Base-by-base conservation (phyloP, 2,329 filamentous ascomycete species). In the Plenodomus lindquistii region DNA sequence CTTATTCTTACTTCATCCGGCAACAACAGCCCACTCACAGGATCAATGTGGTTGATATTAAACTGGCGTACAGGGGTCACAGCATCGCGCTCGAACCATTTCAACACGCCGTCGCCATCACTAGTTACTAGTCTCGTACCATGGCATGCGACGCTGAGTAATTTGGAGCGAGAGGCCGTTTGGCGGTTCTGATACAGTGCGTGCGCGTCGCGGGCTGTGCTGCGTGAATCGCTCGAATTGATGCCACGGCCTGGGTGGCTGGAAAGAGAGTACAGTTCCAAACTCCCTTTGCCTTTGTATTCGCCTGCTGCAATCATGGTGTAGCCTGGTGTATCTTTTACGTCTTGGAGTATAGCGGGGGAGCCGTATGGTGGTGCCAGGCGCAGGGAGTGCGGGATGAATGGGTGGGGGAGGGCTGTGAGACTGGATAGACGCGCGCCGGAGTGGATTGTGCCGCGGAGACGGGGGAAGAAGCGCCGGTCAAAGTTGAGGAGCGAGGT, bases 1-100 rank as follows among this genome's bases (percentile, higher is more conserved):
- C 49, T 46, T 46, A 52, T 0, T 41, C 38, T 4, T 39, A 36
- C 27, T 53, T 27, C 2, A 34, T 24, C 2, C 44, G 38, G 2
- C 50, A 3, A 51, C 37, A 40, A 10, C 38, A 37, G 34, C 21
- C n/a, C 9, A 34, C 44, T 7, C 22, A 35, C 5, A n/a, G 21
- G 15, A 24, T 50, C 47, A 7, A 59, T 38, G 10, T 75, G 72
- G 48, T 85, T 85, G 64, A 86, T 79, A 55, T 84, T 85, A 69
- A 81, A 80, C 0, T 75, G 74, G 13, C 83, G 75, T 4, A 85
- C 77, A 20, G 79, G 73, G 8, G 77, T 77, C 31, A 73, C 75
- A 0, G 89, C 91, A 64, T 97, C 91, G 29, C 92, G 81, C 72
- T 97, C 93, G 37, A 95, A 84, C 92, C 93, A 97, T 69, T 91